Conservation (phyloP, 306 rosid genomes). For the Corylus heterophylla region DNA sequence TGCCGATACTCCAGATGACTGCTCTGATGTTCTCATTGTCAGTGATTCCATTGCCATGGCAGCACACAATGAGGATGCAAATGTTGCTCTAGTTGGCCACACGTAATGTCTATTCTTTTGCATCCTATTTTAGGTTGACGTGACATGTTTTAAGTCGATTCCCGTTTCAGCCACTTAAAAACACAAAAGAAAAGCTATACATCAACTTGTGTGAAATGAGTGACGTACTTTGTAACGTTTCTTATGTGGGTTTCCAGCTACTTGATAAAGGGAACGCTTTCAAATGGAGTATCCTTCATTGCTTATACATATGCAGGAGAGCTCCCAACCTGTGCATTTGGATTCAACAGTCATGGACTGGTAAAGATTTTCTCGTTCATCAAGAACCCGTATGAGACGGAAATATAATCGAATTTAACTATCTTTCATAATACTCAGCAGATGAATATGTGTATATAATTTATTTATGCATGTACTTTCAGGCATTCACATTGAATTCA, state of each 20-base stretch:
- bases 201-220: background rate
- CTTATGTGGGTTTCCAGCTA: constrained; percentile 48
- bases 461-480: background rate
- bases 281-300: constrained; percentile 53
- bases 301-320: constrained; percentile 93
- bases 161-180: too few species aligned
- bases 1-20: constrained; percentile 53
- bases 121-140: background rate
- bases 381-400: background rate
- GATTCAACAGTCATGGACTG: constrained; percentile 68
- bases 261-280: constrained; percentile 63
- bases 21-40: constrained; percentile 77
- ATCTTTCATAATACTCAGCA: background rate
- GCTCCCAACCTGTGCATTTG: constrained; percentile 85
- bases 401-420: background rate
- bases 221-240: background rate
- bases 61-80: constrained; percentile 92
- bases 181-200: too few species aligned
- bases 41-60: constrained; percentile 68
- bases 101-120: constrained; percentile 47
- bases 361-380: constrained; percentile 33
- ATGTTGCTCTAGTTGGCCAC: constrained; percentile 72
- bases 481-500: constrained; percentile 80
- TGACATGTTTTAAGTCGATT: too few species aligned
- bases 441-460: background rate